Conservation (phyloP, 2,329 filamentous ascomycete species). For the Calonectria fujianensis region DNA sequence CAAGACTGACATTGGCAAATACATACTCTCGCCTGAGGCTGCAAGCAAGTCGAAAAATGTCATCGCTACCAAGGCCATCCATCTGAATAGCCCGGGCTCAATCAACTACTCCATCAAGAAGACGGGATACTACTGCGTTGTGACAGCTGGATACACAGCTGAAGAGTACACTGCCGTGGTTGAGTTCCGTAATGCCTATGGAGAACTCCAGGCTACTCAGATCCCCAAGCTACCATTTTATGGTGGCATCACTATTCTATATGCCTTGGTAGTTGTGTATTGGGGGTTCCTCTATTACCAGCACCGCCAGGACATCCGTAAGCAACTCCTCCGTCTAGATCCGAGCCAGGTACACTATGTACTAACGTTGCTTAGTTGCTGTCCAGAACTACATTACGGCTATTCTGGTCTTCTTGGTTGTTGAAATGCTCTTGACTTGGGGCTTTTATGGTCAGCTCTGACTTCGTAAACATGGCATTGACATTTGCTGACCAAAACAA, state of each 20-base stretch:
- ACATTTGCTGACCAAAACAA: slow-evolving; percentile 56
- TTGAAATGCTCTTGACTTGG: slow-evolving; percentile 99
- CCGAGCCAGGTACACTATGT: neutral
- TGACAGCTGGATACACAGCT: slow-evolving; percentile 81
- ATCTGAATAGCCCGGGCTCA: slow-evolving; percentile 83
- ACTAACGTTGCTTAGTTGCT: slow-evolving; percentile 74
- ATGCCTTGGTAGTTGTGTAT: slow-evolving; percentile 87
- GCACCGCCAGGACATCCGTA: slow-evolving; percentile 91
- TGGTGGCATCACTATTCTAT: slow-evolving; percentile 93
- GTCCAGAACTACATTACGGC: slow-evolving; percentile 99
- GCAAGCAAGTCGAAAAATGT: slow-evolving; percentile 81
- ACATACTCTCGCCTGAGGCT: slow-evolving; percentile 86
- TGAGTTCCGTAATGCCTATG: slow-evolving; percentile 96
- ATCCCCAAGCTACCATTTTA: slow-evolving; percentile 99
- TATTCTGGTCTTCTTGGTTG: slow-evolving; percentile 92
- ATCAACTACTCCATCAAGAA: slow-evolving; percentile 90
- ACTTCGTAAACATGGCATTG: neutral
- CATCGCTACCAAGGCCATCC: slow-evolving; percentile 87
- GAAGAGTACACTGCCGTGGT: slow-evolving; percentile 86
- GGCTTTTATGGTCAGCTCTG: slow-evolving; percentile 87
- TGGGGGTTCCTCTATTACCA: slow-evolving; percentile 98
- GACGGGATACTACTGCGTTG: slow-evolving; percentile 97
- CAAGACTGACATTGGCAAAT: slow-evolving; percentile 85
- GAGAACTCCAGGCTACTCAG: slow-evolving; percentile 94
- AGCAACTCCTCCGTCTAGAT: slow-evolving; percentile 56